Base-by-base conservation (phyloP, 345 rosid genomes). In the Bretschneidera sinensis region DNA sequence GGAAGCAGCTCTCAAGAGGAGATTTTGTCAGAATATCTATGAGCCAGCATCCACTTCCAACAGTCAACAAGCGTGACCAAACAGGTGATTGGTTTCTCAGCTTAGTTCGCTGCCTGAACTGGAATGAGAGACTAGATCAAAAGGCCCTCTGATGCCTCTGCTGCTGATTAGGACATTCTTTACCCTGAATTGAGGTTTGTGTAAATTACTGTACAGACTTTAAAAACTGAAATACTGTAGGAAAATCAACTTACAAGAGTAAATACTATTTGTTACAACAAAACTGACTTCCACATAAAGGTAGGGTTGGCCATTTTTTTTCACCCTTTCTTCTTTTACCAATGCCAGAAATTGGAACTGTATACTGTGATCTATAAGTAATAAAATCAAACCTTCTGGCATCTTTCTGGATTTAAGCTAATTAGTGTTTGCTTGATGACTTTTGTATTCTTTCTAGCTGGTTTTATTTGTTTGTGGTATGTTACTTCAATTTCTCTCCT, bases 1-100 rank as follows among this genome's bases (percentile, higher is more conserved):
- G 97, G 76, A 97, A 90, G 59, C 97, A 94, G 70, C 96, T 94
- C 39, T 94, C 97, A 0, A 85, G 97, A 54, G 99, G 97, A 55
- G 92, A 94, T 78, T 88, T 95, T 10, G 89, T 94, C 64, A 72
- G 82, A 61, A 88, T 94, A 74, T 80, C 54, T 25, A 94, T 94
- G 99, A 94, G 99, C 83, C 70, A 90, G 81, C 97, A 90, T 67
- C 99, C 99, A 0, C 87, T 94, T 60, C 96, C 97, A 15, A 94
- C 97, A 0, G 97, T 94, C 72, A 94, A 90, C 83, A 94, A 94
- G 74, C 73, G 76, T 17, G 97, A 90, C 68, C 97, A 94, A 75
- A 94, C 97, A 0, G 96, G 97, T 28, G 97, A 94, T 62, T 94
- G 97, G 99, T 90, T 90, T 74, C 88, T 70, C 67, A 90, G 97